These are phyloP conservation scores for Cyclotella kingstonii DNA, from an alignment of 108 stramenopile genomes.

Conservation along the genomic window DNA sequence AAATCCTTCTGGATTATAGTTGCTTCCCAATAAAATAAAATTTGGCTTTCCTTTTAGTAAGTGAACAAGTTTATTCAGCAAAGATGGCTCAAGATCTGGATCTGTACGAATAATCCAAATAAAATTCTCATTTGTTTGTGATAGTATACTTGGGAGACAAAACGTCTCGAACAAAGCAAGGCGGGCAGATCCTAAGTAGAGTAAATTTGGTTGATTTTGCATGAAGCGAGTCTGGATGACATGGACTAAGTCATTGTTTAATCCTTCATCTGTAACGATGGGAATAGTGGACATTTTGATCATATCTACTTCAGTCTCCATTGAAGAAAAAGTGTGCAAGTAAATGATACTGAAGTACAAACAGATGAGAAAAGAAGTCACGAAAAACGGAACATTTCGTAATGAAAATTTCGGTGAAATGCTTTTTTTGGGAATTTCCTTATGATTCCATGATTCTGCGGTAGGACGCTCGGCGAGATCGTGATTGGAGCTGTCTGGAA, in stretches of 20 bases:
- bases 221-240: slow-evolving; percentile 62
- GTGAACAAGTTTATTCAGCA: slow-evolving; percentile 30
- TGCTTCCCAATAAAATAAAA: slow-evolving; percentile 47
- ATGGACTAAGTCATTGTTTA: slow-evolving; percentile 32
- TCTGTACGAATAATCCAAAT: slow-evolving; percentile 61
- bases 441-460: no score
- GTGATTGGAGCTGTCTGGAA: no score
- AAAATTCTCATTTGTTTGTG: slow-evolving; percentile 48
- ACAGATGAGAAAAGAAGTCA: no score
- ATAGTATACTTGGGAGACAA: slow-evolving; percentile 53
- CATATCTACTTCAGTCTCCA: no score
- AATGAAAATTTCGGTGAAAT: no score
- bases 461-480: no score
- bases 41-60: slow-evolving; percentile 40
- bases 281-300: no score
- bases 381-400: no score
- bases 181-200: slow-evolving; percentile 49
- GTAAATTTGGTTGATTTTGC: slow-evolving; percentile 57
- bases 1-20: slow-evolving; percentile 47
- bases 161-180: slow-evolving; percentile 56
- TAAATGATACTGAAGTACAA: no score
- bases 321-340: no score
- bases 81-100: slow-evolving; percentile 41
- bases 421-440: no score
- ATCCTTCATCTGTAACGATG: no score